Base-by-base conservation (phyloP, 2,329 filamentous ascomycete species). In the Akanthomyces muscarius region DNA sequence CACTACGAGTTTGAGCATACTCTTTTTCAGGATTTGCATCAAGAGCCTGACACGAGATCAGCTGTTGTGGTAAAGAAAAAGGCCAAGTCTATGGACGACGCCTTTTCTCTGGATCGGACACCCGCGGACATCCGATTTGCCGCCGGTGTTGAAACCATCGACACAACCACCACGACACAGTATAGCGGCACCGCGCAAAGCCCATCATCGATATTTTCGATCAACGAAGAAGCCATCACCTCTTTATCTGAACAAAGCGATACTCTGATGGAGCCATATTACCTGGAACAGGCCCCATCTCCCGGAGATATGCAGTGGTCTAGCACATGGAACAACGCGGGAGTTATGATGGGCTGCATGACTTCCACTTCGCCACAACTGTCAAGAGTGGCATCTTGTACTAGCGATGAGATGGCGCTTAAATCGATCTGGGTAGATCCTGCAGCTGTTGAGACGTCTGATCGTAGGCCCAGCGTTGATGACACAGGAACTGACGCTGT, bases 1-100 rank as follows among this genome's bases (percentile, higher is more conserved):
- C 61, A 47, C 13, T 63, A 63, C 41, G 54, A 63, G 28, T 63
- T 63, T 58, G 61, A 63, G 45, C 61, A 63, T 30, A 63, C 61
- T 10, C 54, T 63, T 21, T 63, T 63, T 47, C 44, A 63, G 4
- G 61, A 63, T 38, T 21, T 63, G 14, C 61, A 63, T 44, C 61
- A 47, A 10, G 13, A 16, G 18, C 21, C 36, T 21, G 38, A 52
- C 18, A 30, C 25, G 7, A 41, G 18, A n/a, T 58, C 54, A 1
- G 18, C 53, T 13, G 47, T 42, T 16, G 54, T 44, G 38, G 52
- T 52, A 5, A 63, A 53, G 54, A 63, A 58, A 16, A 63, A 63
- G 47, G 53, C 61, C n/a, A 63, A 63, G 30, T 63, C 61, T 4
- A 58, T 63, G 61, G 61, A 63, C n/a, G 53, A 63, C 28, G 50